Conservation (phyloP, 768 basidiomycete species). For the Rubroboletus pulcherrimus region DNA sequence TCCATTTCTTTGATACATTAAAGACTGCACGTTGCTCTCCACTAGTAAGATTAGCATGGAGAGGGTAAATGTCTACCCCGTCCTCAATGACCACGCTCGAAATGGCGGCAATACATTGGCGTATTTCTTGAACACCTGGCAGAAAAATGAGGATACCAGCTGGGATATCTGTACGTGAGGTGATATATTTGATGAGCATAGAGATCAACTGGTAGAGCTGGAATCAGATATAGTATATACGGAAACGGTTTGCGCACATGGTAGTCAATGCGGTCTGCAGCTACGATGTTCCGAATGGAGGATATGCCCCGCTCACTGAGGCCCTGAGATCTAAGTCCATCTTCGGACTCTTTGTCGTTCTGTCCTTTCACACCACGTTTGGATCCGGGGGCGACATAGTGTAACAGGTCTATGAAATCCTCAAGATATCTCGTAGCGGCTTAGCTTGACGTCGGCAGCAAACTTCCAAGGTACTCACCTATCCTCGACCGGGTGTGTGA, state of each 20-base stretch:
- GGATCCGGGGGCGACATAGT: slow-evolving; percentile 48
- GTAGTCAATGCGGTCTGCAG: slow-evolving; percentile 68
- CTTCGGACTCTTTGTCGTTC: slow-evolving; percentile 39
- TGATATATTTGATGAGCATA: slow-evolving; percentile 59
- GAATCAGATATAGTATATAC: neutral
- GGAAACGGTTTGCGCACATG: slow-evolving; percentile 39
- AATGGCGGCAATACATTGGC: slow-evolving; percentile 67
- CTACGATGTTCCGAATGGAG: slow-evolving; percentile 57
- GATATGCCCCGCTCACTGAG: slow-evolving; percentile 48
- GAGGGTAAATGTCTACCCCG: slow-evolving; percentile 58
- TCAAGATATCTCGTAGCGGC: slow-evolving; percentile 67
- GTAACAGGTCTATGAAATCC: slow-evolving; percentile 59
- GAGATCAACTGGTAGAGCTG: slow-evolving; percentile 54
- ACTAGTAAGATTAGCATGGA: slow-evolving; percentile 85
- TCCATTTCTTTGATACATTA: slow-evolving; percentile 58
- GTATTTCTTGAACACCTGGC: slow-evolving; percentile 87
- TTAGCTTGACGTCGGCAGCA: neutral
- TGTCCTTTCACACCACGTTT: slow-evolving; percentile 30
- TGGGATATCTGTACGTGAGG: slow-evolving; percentile 38
- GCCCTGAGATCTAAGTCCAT: slow-evolving; percentile 48
- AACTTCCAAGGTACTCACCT: slow-evolving; percentile 40
- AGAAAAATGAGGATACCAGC: slow-evolving; percentile 85
- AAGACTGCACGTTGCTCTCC: slow-evolving; percentile 84
- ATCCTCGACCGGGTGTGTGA: slow-evolving; percentile 73
- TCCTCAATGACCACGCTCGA: slow-evolving; percentile 29